A percentile compares a stretch with the other conserved stretches of the same genome.
phyloP scores from a whole-genome alignment of 208 protist species.

The Leishmania gerbilli region DNA sequence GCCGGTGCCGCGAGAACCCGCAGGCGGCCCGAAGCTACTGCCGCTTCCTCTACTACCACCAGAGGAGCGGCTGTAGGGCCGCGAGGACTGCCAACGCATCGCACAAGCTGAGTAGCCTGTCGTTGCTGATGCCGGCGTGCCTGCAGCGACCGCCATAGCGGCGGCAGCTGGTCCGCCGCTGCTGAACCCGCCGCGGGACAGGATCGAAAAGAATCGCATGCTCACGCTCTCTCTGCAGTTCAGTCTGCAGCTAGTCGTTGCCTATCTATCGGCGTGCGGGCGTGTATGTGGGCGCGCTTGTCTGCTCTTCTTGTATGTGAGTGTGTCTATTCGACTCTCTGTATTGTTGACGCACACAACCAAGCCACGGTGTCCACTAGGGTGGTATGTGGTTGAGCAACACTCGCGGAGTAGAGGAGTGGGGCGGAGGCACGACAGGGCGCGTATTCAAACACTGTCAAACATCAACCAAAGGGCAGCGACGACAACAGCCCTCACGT shows the following conservation, averaged over 20 bases:
- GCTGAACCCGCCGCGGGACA: background rate
- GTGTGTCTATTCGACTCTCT: background rate
- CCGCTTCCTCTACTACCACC: background rate
- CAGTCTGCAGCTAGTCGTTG: background rate
- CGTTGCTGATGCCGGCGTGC: background rate
- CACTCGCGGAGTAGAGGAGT: background rate
- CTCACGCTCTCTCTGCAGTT: background rate
- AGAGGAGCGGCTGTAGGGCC: background rate
- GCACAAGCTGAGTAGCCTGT: background rate
- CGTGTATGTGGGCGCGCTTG: background rate
- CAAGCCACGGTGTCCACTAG: background rate
- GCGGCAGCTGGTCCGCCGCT: background rate
- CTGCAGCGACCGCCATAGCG: background rate
- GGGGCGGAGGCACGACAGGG: too few species aligned
- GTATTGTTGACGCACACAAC: background rate
- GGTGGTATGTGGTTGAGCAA: background rate
- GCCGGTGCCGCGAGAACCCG: background rate
- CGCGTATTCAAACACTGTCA: background rate
- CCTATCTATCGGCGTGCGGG: background rate
- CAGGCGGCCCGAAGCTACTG: background rate
- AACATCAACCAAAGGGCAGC: background rate
- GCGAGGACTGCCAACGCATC: conserved; percentile 13
- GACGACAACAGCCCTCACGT: background rate
- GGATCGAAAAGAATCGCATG: conserved; percentile 8
- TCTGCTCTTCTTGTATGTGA: background rate